Percentiles rank a stretch among this genome's conserved stretches.
These are phyloP conservation scores for Vitis amurensis DNA, from an alignment of 164 flowering plant species.

Conservation along the genomic window DNA sequence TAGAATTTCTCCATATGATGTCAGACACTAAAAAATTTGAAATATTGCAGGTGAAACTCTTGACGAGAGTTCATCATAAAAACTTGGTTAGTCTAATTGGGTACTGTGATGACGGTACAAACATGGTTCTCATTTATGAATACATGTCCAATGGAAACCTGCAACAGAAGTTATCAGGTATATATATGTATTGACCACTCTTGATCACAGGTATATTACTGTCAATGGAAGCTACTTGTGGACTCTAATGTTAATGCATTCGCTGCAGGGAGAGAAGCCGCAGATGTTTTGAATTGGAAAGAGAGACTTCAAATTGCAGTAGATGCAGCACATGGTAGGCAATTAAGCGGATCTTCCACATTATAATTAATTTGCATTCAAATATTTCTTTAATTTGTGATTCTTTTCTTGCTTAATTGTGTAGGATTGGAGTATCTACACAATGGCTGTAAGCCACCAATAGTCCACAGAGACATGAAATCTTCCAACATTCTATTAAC, in stretches of 20 bases:
- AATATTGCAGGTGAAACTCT: slow-evolving; percentile 18
- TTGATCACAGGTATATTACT: no score
- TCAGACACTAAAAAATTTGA: no score
- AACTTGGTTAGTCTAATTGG: slow-evolving; percentile 31
- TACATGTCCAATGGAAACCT: slow-evolving; percentile 34
- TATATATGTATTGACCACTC: no score
- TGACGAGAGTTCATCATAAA: slow-evolving; percentile 27
- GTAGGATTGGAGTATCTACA: slow-evolving; percentile 40
- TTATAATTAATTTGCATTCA: no score
- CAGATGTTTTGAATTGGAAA: slow-evolving; percentile 20
- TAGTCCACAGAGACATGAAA: slow-evolving; percentile 37
- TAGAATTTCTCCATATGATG: no score
- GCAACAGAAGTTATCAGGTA: slow-evolving; percentile 13
- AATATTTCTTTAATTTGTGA: no score
- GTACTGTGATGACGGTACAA: slow-evolving; percentile 22
- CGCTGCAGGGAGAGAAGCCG: no score
- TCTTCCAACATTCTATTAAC: slow-evolving; percentile 31
- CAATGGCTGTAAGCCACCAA: slow-evolving; percentile 27
- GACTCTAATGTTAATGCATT: no score
- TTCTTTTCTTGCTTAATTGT: neutral
- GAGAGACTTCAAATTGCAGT: slow-evolving; percentile 37
- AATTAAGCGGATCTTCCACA: neutral
- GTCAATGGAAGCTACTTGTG: no score
- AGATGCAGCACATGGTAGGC: slow-evolving; percentile 41
- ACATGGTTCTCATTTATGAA: slow-evolving; percentile 27